A percentile compares a stretch with the other conserved stretches of the same genome.
Conservation (phyloP, 1,139 yeast genomes). For the Entelexis paramagnoliae region DNA sequence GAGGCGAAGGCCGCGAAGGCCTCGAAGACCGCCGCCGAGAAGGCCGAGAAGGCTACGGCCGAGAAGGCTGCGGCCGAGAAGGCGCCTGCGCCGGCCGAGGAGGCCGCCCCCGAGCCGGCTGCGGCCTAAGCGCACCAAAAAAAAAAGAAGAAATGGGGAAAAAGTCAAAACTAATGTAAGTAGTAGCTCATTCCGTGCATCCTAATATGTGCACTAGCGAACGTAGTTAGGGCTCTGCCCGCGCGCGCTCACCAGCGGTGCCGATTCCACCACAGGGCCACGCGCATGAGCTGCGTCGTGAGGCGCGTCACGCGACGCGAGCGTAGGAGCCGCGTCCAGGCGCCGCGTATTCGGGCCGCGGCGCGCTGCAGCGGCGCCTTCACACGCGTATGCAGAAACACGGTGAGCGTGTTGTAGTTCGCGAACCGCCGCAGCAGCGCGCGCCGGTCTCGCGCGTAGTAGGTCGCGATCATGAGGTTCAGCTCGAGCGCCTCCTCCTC, state of each 20-base stretch:
- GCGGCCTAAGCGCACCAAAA: background rate
- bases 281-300: background rate
- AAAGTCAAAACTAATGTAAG: background rate
- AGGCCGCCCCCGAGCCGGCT: background rate
- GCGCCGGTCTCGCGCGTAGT: conserved; percentile 14
- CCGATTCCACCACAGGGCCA: conserved; percentile 4
- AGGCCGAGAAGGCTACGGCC: background rate
- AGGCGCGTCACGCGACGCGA: background rate
- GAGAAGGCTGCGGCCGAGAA: background rate
- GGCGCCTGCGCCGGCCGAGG: background rate
- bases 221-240: too few relatives aligned
- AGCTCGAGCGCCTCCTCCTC: conserved; percentile 20
- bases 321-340: conserved; percentile 4
- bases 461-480: conserved; percentile 18
- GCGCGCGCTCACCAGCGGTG: background rate
- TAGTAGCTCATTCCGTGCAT: background rate
- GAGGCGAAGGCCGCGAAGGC: conserved; percentile 9
- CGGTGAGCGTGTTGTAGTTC: background rate
- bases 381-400: conserved; percentile 2
- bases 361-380: conserved; percentile 2
- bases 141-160: background rate
- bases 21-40: too few relatives aligned
- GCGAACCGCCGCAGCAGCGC: background rate
- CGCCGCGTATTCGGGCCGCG: background rate
- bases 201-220: background rate